These are phyloP conservation scores for Hamamelis virginiana DNA, from an alignment of 164 flowering plant genomes.

Conservation along the genomic window DNA sequence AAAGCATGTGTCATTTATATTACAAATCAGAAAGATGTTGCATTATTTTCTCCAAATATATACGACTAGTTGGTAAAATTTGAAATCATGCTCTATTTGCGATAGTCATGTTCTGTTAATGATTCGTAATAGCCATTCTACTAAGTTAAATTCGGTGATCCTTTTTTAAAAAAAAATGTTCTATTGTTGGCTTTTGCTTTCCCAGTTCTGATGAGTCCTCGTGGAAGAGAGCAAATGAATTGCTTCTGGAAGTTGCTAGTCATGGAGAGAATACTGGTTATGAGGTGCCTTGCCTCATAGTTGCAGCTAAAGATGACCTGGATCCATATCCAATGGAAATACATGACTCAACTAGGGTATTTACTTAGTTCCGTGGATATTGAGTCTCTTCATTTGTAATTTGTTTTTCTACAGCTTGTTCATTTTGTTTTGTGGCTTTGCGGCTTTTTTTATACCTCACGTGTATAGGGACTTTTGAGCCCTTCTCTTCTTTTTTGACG, in stretches of 20 bases:
- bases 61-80: neutral
- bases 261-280: constrained; percentile 82
- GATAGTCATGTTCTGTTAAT: neutral
- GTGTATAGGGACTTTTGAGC: too few relatives aligned
- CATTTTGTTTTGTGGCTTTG: too few relatives aligned
- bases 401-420: too few relatives aligned
- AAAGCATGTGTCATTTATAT: too few relatives aligned
- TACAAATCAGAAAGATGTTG: too few relatives aligned
- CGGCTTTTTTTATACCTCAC: too few relatives aligned
- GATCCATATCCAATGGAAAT: constrained; percentile 67
- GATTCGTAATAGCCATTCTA: neutral
- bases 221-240: constrained; percentile 73
- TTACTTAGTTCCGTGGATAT: neutral
- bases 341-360: constrained; percentile 66
- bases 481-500: too few relatives aligned
- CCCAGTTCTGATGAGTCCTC: constrained; percentile 77
- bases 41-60: neutral
- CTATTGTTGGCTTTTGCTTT: neutral
- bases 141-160: neutral
- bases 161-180: neutral
- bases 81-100: too few relatives aligned
- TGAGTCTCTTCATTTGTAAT: too few relatives aligned
- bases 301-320: constrained; percentile 90
- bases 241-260: constrained; percentile 82
- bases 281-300: constrained; percentile 90